These are phyloP conservation scores for Thielaviopsis euricoi DNA, from an alignment of 2,329 filamentous ascomycete species.

Conservation along the genomic window DNA sequence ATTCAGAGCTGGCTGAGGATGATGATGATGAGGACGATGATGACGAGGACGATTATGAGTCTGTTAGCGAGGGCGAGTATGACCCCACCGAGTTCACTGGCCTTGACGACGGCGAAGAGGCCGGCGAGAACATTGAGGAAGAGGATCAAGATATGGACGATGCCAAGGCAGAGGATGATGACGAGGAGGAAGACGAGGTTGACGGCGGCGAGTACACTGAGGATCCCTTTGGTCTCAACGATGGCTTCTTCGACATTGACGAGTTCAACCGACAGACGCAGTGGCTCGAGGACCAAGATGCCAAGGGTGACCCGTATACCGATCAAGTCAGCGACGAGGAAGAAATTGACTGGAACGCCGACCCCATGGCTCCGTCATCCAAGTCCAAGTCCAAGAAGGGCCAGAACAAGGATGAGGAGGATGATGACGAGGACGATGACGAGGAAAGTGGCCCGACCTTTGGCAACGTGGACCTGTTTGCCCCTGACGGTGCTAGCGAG, in stretches of 20 bases:
- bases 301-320: conserved; percentile 56
- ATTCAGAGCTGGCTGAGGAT: conserved; percentile 19
- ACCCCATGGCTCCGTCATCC: conserved; percentile 42
- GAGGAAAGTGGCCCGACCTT: conserved; percentile 74
- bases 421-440: conserved; percentile 33
- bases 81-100: conserved; percentile 5
- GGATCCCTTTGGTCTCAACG: conserved; percentile 77
- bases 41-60: background rate
- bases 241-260: conserved; percentile 96
- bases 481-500: conserved; percentile 49
- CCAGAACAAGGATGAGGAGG: conserved; percentile 19
- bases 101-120: conserved; percentile 17
- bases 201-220: conserved; percentile 40
- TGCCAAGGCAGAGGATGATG: conserved; percentile 18
- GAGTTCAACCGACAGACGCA: conserved; percentile 92
- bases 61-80: background rate
- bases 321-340: conserved; percentile 68
- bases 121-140: conserved; percentile 20
- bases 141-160: conserved; percentile 17
- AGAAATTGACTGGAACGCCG: conserved; percentile 70
- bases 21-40: conserved; percentile 21
- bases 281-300: conserved; percentile 74
- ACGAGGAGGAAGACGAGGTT: conserved; percentile 26
- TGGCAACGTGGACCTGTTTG: conserved; percentile 59
- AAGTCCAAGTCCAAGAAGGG: conserved; percentile 18